Evolutionary conservation across 768 basidiomycete genomes (phyloP), one percentile per base, ranked within the genome.

Genomic region (Hygrocybe punicea): DNA sequence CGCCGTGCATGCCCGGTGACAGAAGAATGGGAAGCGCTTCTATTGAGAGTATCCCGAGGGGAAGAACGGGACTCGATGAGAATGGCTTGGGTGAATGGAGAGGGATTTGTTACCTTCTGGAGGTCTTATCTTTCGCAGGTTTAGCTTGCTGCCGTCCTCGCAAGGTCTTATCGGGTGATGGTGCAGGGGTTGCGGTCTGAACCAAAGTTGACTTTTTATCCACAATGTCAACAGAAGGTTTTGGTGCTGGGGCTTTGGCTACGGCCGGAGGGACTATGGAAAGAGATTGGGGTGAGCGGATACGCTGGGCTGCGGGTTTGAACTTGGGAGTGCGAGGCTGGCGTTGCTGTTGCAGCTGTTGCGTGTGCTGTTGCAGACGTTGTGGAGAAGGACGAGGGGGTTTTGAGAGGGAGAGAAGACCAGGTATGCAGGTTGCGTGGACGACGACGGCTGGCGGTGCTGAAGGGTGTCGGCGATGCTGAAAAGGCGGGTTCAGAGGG

Each of bases 371-470:
- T 24, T 69, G 71, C 45, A 73, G 72, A 6, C 71, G 72, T 65
- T 48, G 68, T n/a, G 56, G 60, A 39, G 60, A 58, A 35, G 60
- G 65, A 35, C 72, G 71, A 45, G 61, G 53, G 11, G 84, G 84
- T 76, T 84, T 86, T 53, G 86, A 82, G 50, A 91, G 77, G 48
- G 84, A 81, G 51, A 91, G 79, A 8, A 91, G 78, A 66, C 89
- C 89, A 0, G 88, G 89, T 0, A 83, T 87, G 54, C 80, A 79
- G 11, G 89, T 88, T 3, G 89, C 83, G 68, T 87, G 86, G 4
- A 87, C 83, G 58, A 84, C 77, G 63, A 86, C 81, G 35, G 83
- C 78, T 1, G 83, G 81, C 7, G 85, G 85, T 0, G 88, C 87
- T 0, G 88, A 89, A 17, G 87, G 84, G 65, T 84, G 81, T 53